A percentile compares a stretch with the other conserved stretches of the same genome.
Evolutionary conservation across 2,329 filamentous ascomycete genomes (phyloP).

Genomic region (Cryphonectria naterciae): DNA sequence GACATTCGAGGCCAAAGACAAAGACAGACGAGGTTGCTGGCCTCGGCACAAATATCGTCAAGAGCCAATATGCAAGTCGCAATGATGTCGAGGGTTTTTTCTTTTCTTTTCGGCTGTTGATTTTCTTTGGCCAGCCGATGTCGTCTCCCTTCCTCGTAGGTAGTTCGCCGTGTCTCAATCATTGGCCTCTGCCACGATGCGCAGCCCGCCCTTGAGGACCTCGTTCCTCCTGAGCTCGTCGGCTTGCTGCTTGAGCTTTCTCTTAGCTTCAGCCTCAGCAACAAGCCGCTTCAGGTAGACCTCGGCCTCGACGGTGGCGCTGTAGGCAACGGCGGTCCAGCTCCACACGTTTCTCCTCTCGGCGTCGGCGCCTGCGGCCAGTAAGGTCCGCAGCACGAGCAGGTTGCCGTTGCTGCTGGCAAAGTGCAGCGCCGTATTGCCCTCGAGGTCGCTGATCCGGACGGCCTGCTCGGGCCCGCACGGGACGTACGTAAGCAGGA

Average conservation of each 20-base stretch:
- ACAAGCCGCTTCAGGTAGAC: constrained; percentile 82
- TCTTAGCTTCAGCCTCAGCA: constrained; percentile 69
- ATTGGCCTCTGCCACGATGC: constrained; percentile 38
- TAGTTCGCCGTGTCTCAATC: constrained; percentile 34
- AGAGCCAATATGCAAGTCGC: not conserved
- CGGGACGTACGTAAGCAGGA: constrained; percentile 64
- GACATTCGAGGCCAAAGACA: not conserved
- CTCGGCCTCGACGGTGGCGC: constrained; percentile 79
- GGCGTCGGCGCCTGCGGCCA: constrained; percentile 78
- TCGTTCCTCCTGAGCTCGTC: constrained; percentile 47
- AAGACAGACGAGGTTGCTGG: not conserved
- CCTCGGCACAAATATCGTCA: not conserved
- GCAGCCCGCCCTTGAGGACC: constrained; percentile 50
- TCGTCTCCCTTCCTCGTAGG: not conserved
- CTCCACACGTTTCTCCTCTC: constrained; percentile 73
- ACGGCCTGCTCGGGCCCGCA: constrained; percentile 58
- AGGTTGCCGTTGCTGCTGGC: constrained; percentile 82
- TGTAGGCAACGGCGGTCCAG: constrained; percentile 85
- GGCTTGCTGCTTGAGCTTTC: constrained; percentile 44
- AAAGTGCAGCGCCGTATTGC: constrained; percentile 88
- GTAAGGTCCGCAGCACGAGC: constrained; percentile 74
- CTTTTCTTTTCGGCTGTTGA: no score
- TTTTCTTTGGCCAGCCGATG: not conserved
- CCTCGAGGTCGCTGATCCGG: constrained; percentile 65
- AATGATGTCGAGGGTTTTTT: not conserved